Evolutionary conservation across 2,329 filamentous ascomycete species (phyloP).

Genomic region (Nemania sp.): DNA sequence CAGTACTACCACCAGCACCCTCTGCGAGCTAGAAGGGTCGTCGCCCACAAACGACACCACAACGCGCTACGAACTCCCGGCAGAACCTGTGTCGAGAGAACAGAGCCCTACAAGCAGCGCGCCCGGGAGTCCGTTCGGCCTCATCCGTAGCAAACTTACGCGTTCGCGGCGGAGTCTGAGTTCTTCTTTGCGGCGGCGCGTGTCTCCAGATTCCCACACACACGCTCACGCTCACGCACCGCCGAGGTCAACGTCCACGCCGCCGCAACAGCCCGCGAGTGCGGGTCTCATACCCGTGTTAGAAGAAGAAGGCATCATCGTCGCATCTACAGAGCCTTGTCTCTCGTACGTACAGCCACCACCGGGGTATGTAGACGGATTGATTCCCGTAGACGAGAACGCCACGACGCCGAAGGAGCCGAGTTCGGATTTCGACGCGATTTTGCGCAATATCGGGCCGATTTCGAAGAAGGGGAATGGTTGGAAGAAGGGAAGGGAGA

Average conservation of each 20-base stretch:
- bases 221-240: not conserved
- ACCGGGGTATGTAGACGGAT: conserved; percentile 3
- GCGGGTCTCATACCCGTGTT: conserved; percentile 15
- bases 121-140: not conserved
- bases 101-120: not conserved
- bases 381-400: conserved; percentile 15
- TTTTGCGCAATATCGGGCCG: conserved; percentile 20
- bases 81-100: too few relatives aligned
- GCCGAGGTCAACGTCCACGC: too few relatives aligned
- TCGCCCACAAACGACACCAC: not conserved
- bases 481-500: conserved; percentile 1
- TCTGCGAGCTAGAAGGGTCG: conserved; percentile 5
- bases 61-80: conserved; percentile 5
- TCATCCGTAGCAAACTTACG: conserved; percentile 8
- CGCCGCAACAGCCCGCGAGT: not conserved
- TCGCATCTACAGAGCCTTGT: not conserved
- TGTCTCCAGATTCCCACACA: not conserved
- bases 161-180: not conserved
- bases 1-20: not conserved
- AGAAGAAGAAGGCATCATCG: not conserved
- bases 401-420: conserved; percentile 8
- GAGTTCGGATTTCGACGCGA: conserved; percentile 20
- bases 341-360: not conserved
- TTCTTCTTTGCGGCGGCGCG: too few relatives aligned
- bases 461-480: conserved; percentile 14